Percentiles rank a stretch among this genome's conserved stretches.
Conservation (phyloP, 306 rosid species). For the Geum urbanum region DNA sequence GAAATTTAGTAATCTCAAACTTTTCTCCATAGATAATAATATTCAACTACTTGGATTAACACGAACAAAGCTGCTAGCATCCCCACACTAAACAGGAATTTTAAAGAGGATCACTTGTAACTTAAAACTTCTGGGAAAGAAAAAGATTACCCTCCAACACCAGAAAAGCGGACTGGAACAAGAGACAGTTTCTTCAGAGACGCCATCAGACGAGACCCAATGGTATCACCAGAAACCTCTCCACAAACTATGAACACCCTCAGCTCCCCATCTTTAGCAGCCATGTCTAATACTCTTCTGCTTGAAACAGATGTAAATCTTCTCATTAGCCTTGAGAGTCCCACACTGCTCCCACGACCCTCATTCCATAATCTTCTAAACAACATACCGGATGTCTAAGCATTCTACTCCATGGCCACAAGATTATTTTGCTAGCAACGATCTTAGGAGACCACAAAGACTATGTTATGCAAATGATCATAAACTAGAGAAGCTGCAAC, state of each 20-base stretch:
- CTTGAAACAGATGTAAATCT: conserved; percentile 31
- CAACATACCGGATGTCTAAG: conserved; percentile 22
- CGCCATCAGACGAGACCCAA: conserved; percentile 78
- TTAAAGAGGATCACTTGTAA: neutral
- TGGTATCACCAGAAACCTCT: conserved; percentile 86
- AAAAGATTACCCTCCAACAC: conserved; percentile 72
- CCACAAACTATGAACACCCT: conserved; percentile 83
- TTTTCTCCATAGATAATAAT: neutral
- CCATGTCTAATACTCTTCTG: conserved; percentile 42
- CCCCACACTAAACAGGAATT: neutral
- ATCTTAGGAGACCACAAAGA: neutral
- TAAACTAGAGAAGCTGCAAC: neutral
- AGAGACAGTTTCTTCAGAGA: conserved; percentile 58
- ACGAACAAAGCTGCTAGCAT: neutral
- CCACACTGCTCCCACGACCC: conserved; percentile 8
- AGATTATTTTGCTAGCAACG: neutral
- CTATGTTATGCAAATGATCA: neutral
- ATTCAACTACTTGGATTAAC: neutral
- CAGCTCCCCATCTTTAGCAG: conserved; percentile 67
- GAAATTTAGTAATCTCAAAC: neutral
- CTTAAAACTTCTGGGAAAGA: neutral
- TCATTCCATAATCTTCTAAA: conserved; percentile 34
- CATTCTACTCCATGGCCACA: conserved; percentile 17
- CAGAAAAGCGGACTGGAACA: conserved; percentile 59
- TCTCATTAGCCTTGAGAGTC: conserved; percentile 22